Base-by-base conservation (phyloP, 164 flowering plant species). In the Vitis rupestris region DNA sequence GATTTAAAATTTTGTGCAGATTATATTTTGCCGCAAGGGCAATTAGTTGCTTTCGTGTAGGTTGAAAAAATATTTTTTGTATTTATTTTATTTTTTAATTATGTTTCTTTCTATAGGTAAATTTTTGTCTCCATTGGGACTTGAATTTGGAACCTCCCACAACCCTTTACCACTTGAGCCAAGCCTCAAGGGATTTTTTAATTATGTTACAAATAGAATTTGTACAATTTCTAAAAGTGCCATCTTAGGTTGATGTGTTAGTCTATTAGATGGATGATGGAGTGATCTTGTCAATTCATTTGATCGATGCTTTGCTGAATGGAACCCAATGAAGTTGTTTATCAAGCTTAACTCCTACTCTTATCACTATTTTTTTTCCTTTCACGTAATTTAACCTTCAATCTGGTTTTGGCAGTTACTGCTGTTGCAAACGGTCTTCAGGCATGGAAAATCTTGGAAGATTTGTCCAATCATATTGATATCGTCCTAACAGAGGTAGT, bases 361-460 rank as follows among this genome's bases (percentile, higher is more conserved):
- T 37, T 10, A 9, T 9, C 59, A 15, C 57, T 7, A 56, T 67
- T 7, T 53, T 12, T 23, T 29, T 23, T 11, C 57, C 9, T 56
- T n/a, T 47, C 14, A 68, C 48, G 19, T 27, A 13, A 12, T 57
- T 11, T 37, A 15, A 50, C 16, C 8, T n/a, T 19, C 31, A 9
- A 49, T 53, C 47, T 50, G 37, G 47, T 64, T 54, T 68, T 78
- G 63, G 66, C 89, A 93, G 98, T 93, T 73, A 80, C 70, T 50
- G 80, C 83, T 56, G 90, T 73, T 11, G 79, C 85, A 71, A 84
- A 91, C 84, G 97, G 98, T 14, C 52, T 88, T 56, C 85, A 89
- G 79, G 98, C 97, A 12, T 93, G 98, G 98, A 82, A 80, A 79
- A 75, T 85, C 19, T 74, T 93, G 23, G 86, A 81, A 73, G 91